Evolutionary conservation across 2,329 filamentous ascomycete genomes (phyloP).

Genomic region (Fusarium zealandicum): DNA sequence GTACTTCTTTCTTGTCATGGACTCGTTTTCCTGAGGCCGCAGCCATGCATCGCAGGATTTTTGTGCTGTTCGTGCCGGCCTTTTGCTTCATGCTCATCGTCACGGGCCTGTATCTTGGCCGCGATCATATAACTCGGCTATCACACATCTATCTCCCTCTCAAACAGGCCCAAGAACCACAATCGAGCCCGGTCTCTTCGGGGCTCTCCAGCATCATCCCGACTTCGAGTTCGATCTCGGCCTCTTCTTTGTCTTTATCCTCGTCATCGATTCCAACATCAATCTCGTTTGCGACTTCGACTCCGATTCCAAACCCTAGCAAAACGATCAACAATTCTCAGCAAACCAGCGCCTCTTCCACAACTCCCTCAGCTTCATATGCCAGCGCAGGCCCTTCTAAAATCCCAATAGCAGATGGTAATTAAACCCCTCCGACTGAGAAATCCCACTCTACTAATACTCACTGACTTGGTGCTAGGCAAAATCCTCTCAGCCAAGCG

Average conservation of each 20-base stretch:
- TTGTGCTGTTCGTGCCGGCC: constrained; percentile 29
- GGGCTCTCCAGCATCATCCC: neutral
- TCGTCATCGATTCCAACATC: neutral
- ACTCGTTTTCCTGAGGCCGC: neutral
- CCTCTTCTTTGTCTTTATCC: neutral
- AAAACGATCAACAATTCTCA: constrained; percentile 4
- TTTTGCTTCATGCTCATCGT: constrained; percentile 29
- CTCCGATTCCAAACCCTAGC: neutral
- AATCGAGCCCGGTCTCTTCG: neutral
- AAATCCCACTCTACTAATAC: constrained; percentile 16
- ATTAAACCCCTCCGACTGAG: neutral
- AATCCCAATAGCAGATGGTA: neutral
- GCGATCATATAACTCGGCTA: constrained; percentile 32
- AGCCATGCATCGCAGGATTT: constrained; percentile 32
- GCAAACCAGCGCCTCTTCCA: neutral
- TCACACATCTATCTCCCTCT: constrained; percentile 25
- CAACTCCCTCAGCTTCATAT: neutral
- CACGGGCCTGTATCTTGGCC: constrained; percentile 32
- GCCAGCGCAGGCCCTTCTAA: neutral
- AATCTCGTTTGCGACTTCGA: neutral
- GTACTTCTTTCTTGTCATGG: constrained; percentile 1
- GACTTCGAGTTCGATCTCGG: neutral
- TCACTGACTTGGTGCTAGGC: constrained; percentile 33
- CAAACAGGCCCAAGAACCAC: neutral
- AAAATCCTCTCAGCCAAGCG: constrained; percentile 37